Conservation (phyloP, 345 rosid species). For the Rhizophora mangle region DNA sequence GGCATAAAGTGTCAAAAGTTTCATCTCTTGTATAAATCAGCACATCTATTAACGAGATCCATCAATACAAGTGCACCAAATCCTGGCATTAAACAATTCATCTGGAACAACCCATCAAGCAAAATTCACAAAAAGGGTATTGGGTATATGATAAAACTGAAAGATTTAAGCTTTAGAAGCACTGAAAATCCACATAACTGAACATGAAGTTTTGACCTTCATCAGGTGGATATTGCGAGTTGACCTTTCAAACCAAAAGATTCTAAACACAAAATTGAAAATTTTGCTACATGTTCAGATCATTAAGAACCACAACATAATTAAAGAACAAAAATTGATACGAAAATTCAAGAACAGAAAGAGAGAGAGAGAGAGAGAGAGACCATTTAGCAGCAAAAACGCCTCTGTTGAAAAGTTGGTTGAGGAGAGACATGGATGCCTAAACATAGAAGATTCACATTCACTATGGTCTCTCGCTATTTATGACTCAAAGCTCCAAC, state of each 20-base stretch:
- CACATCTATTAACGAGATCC: background rate
- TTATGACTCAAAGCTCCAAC: background rate
- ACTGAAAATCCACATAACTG: no score
- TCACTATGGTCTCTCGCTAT: background rate
- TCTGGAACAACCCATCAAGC: background rate
- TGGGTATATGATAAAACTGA: background rate
- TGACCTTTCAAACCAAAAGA: no score
- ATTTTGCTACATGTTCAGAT: background rate
- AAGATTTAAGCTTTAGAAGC: background rate
- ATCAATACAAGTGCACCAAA: background rate
- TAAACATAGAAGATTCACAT: background rate
- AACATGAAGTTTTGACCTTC: no score
- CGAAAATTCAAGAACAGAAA: background rate
- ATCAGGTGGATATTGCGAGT: no score
- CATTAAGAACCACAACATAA: background rate
- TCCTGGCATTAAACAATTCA: background rate
- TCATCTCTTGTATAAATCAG: background rate
- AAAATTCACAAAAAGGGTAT: slow-evolving; percentile 1
- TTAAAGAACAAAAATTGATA: background rate
- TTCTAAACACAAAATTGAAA: no score
- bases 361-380: background rate
- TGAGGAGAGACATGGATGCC: slow-evolving; percentile 68
- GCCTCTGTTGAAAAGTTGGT: slow-evolving; percentile 91
- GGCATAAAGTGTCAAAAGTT: background rate
- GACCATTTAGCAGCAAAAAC: slow-evolving; percentile 83